Conservation (phyloP, 148 eudicot genomes). For the Cornus suecica region DNA sequence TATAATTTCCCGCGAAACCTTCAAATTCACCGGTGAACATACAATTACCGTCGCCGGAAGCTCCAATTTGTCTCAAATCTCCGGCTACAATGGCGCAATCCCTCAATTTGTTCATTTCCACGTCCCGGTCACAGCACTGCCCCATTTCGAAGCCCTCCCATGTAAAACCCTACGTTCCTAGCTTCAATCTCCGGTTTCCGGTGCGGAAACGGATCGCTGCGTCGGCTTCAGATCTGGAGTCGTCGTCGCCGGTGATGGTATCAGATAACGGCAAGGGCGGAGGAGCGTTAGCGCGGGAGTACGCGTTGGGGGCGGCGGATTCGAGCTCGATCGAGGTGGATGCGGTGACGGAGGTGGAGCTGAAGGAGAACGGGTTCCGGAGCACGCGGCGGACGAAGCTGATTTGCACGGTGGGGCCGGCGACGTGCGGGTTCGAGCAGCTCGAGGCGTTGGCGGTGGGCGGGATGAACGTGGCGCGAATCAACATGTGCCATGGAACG, state of each 20-base stretch:
- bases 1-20: background rate
- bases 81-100: constrained; percentile 41
- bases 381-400: constrained; percentile 86
- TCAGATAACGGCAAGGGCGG: constrained; percentile 19
- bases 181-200: constrained; percentile 15
- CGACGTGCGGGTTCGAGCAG: constrained; percentile 67
- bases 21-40: no score
- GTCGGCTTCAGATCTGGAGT: constrained; percentile 16
- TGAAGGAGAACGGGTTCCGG: constrained; percentile 90
- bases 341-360: constrained; percentile 79
- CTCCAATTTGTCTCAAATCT: background rate
- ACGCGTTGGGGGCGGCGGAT: constrained; percentile 13
- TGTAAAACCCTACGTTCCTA: constrained; percentile 13
- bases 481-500: constrained; percentile 95
- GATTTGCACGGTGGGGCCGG: constrained; percentile 75
- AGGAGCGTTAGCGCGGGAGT: background rate
- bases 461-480: constrained; percentile 92
- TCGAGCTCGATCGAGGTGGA: constrained; percentile 63
- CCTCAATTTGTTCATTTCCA: constrained; percentile 32
- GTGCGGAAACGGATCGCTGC: background rate
- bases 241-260: constrained; percentile 2
- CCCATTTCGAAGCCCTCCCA: constrained; percentile 16
- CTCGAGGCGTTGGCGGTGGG: constrained; percentile 86
- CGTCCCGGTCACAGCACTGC: constrained; percentile 16
- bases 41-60: background rate